A percentile compares a stretch with the other conserved stretches of the same genome.
These are phyloP conservation scores for Hymenoscyphus fraxineus DNA, from an alignment of 2,329 filamentous ascomycete species.

Conservation along the genomic window DNA sequence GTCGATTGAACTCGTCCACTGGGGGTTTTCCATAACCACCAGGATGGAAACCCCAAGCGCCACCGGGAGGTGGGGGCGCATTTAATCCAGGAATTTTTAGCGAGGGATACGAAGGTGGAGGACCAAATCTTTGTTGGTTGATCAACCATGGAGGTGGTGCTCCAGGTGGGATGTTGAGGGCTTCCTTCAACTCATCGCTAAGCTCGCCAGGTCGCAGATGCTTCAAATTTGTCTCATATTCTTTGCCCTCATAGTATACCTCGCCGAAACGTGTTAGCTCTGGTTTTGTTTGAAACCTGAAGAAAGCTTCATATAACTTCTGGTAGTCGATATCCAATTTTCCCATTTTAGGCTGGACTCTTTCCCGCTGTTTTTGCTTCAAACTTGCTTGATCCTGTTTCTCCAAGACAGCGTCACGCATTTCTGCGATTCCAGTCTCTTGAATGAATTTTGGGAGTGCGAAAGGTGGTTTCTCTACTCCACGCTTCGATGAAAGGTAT, in stretches of 20 bases:
- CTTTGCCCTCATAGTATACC: constrained; percentile 99
- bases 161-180: constrained; percentile 87
- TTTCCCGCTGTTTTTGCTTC: constrained; percentile 93
- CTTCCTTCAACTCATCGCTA: constrained; percentile 84
- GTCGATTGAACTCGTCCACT: constrained; percentile 86
- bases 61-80: constrained; percentile 83
- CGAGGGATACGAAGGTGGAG: constrained; percentile 91
- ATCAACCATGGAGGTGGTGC: constrained; percentile 96
- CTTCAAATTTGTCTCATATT: constrained; percentile 90
- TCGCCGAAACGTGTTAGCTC: constrained; percentile 91
- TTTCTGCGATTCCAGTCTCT: constrained; percentile 95
- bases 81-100: constrained; percentile 93
- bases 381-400: constrained; percentile 89
- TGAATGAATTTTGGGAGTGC: constrained; percentile 93
- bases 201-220: constrained; percentile 88
- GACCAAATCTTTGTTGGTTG: constrained; percentile 90
- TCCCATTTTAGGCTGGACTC: constrained; percentile 93
- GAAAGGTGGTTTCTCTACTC: constrained; percentile 93
- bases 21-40: constrained; percentile 96
- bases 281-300: constrained; percentile 95
- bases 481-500: constrained; percentile 93
- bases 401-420: constrained; percentile 93
- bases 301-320: constrained; percentile 97
- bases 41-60: constrained; percentile 90
- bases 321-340: constrained; percentile 98